Evolutionary conservation across 352 stramenopile genomes (phyloP).

Genomic region (Globisporangium parvum): DNA sequence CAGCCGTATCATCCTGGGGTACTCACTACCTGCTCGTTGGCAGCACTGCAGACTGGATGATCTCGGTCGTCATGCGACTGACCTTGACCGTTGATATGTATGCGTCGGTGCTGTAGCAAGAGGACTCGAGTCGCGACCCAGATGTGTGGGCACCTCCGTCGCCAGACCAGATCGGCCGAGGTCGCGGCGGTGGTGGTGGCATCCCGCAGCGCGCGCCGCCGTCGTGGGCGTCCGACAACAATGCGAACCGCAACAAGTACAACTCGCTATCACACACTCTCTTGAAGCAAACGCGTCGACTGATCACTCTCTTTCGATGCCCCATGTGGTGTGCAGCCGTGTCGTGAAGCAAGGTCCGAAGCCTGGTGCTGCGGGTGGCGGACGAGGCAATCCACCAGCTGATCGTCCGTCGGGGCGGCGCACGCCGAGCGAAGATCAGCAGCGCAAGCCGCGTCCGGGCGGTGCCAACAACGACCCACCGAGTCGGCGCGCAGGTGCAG

Average conservation of each 20-base stretch:
- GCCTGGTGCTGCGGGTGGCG: conserved; percentile 2
- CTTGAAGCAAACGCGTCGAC: background rate
- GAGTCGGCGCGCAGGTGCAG: conserved; percentile 15
- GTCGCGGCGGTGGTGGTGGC: conserved; percentile 13
- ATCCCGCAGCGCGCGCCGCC: conserved; percentile 26
- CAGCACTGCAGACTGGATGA: no score
- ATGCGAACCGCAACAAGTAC: conserved; percentile 29
- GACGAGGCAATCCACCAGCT: conserved; percentile 15
- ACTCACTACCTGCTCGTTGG: no score
- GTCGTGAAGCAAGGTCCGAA: conserved; percentile 24
- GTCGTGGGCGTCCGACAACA: conserved; percentile 52
- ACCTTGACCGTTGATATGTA: no score
- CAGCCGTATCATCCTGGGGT: background rate
- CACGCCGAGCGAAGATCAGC: conserved; percentile 55
- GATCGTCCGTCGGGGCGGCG: conserved; percentile 36
- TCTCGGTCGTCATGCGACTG: no score
- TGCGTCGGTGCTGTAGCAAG: conserved; percentile 4
- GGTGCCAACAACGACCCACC: conserved; percentile 16
- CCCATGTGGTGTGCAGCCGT: conserved; percentile 19
- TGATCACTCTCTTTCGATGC: conserved; percentile 5
- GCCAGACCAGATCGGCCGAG: conserved; percentile 35
- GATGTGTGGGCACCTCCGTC: conserved; percentile 74
- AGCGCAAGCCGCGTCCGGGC: conserved; percentile 30
- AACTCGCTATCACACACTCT: background rate
- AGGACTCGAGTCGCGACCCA: conserved; percentile 34